Evolutionary conservation across 73 alveolate genomes (phyloP).

Genomic region (Tetrahymena borealis): DNA sequence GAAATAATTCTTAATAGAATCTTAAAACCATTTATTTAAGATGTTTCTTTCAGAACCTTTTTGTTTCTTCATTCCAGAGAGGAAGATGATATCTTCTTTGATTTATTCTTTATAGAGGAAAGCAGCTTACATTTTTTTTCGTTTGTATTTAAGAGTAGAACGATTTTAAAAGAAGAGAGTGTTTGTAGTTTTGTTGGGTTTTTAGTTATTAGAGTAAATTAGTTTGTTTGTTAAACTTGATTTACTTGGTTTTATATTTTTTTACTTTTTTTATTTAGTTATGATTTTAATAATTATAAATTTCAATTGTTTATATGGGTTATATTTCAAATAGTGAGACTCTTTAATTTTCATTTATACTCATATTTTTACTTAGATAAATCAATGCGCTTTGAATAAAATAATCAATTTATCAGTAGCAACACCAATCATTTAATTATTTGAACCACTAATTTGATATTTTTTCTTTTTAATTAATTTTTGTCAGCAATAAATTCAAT

Average conservation of each 20-base stretch:
- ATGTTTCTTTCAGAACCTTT: not conserved
- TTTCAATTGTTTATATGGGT: not conserved
- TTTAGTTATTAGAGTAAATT: not conserved
- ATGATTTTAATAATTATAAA: not conserved
- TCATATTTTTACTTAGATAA: not conserved
- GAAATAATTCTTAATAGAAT: not conserved
- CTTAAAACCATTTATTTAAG: not conserved
- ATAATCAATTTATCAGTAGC: not conserved
- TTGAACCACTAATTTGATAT: not conserved
- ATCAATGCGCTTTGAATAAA: not conserved
- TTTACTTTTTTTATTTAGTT: not conserved
- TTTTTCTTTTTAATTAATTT: not conserved
- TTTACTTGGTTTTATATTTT: not conserved
- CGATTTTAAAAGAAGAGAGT: not conserved
- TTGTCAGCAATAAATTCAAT: too few species aligned
- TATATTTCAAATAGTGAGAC: not conserved
- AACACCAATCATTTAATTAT: not conserved
- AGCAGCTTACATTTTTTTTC: not conserved
- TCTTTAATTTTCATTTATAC: not conserved
- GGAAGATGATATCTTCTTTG: not conserved
- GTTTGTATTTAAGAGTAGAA: not conserved
- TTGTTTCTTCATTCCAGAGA: not conserved
- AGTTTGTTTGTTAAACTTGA: not conserved
- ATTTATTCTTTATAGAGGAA: not conserved
- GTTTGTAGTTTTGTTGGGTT: not conserved